Conservation (phyloP, 345 rosid species). For the Arabidopsis suecica region DNA sequence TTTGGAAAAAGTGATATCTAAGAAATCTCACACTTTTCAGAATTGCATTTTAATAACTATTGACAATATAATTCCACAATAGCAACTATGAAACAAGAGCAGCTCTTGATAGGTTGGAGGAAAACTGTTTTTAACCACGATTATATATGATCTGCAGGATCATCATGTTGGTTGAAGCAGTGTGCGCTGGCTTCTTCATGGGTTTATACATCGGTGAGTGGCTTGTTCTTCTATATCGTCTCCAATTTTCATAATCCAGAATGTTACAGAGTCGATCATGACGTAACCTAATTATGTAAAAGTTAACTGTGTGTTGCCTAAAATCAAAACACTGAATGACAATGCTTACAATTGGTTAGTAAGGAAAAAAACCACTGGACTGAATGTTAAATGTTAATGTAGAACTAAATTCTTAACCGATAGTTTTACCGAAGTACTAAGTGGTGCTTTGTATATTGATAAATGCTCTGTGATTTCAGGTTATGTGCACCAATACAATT, state of each 20-base stretch:
- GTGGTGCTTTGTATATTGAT: conserved; percentile 10
- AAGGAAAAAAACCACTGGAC: neutral
- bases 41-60: too few species aligned
- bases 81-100: neutral
- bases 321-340: neutral
- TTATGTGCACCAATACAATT: conserved; percentile 82
- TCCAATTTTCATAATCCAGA: neutral
- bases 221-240: neutral
- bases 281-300: neutral
- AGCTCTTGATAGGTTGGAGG: neutral
- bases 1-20: neutral
- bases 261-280: neutral
- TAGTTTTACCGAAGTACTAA: neutral
- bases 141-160: conserved; percentile 63
- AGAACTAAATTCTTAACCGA: neutral
- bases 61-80: neutral
- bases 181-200: conserved; percentile 79
- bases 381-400: neutral
- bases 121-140: neutral
- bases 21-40: neutral
- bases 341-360: neutral
- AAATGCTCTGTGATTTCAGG: conserved; percentile 53
- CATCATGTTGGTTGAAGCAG: conserved; percentile 79
- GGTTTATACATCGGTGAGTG: conserved; percentile 83
- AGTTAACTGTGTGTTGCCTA: conserved; percentile 1